phyloP scores from a whole-genome alignment of 257 asterid species.

The Rauvolfia tetraphylla region DNA sequence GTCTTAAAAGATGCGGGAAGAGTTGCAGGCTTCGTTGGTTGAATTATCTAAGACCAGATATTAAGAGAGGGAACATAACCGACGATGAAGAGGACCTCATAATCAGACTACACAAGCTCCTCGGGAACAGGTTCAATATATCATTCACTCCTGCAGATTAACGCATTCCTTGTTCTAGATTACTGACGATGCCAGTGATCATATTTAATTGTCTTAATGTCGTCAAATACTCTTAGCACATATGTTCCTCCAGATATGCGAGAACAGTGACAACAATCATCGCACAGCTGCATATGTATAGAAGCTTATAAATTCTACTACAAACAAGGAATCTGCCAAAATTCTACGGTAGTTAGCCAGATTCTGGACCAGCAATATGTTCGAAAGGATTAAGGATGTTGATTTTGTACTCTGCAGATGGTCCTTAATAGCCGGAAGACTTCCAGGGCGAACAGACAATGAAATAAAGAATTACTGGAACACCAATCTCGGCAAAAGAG shows the following conservation, averaged over 20 bases:
- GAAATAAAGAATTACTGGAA: conserved; percentile 32
- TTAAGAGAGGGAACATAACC: conserved; percentile 47
- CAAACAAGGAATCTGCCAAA: too few species aligned
- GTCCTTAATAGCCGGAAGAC: conserved; percentile 30
- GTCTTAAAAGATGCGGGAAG: conserved; percentile 42
- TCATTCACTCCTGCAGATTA: background rate
- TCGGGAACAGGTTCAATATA: conserved; percentile 43
- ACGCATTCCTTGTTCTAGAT: background rate
- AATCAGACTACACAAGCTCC: conserved; percentile 44
- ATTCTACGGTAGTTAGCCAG: background rate
- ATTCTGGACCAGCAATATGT: background rate
- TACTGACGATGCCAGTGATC: too few species aligned
- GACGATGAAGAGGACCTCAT: conserved; percentile 51
- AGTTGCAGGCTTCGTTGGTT: conserved; percentile 51
- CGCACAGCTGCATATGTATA: too few species aligned
- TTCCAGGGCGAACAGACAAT: conserved; percentile 34
- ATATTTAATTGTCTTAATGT: too few species aligned
- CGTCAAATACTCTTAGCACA: too few species aligned
- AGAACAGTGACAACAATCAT: too few species aligned
- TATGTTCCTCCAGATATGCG: too few species aligned
- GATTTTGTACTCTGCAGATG: conserved; percentile 9
- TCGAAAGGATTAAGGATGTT: background rate
- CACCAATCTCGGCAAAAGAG: conserved; percentile 26
- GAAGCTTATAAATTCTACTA: too few species aligned
- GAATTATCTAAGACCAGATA: conserved; percentile 50